phyloP scores from a whole-genome alignment of 2,329 filamentous ascomycete genomes.

The Colletotrichum phormii region DNA sequence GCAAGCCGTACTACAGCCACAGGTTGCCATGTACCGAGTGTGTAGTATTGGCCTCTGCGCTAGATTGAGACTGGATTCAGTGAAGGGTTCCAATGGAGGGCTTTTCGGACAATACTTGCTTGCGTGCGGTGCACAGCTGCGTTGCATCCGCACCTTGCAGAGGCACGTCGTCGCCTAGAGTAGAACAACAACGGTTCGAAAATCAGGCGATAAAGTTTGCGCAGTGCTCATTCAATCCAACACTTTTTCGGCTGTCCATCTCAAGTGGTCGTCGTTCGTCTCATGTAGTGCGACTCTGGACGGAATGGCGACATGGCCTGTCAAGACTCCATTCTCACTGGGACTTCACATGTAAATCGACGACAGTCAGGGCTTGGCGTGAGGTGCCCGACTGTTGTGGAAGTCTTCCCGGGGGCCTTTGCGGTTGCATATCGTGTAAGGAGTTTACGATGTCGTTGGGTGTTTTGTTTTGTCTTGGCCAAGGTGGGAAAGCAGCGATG shows the following conservation, averaged over 20 bases:
- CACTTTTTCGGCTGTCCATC: not conserved
- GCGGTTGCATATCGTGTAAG: not conserved
- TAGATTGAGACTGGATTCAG: not conserved
- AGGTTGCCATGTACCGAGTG: not conserved
- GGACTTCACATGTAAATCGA: slow-evolving; percentile 18
- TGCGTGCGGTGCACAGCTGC: slow-evolving; percentile 2
- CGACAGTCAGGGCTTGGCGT: not conserved
- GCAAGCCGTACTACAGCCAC: too few species aligned
- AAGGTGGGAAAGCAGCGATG: not conserved
- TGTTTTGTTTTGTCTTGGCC: not conserved
- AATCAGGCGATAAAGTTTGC: slow-evolving; percentile 1
- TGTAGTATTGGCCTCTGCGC: not conserved
- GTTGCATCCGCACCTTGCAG: slow-evolving; percentile 5
- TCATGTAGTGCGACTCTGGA: slow-evolving; percentile 14
- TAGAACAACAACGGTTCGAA: not conserved
- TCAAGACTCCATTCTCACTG: slow-evolving; percentile 5
- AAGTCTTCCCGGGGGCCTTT: not conserved
- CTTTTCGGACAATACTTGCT: slow-evolving; percentile 1
- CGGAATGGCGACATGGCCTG: not conserved
- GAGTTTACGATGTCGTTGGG: not conserved
- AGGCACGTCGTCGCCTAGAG: too few species aligned
- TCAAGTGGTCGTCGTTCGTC: slow-evolving; percentile 14
- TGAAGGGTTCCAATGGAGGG: not conserved
- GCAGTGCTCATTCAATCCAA: not conserved
- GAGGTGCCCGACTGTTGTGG: not conserved